Percentiles rank a stretch among this genome's conserved stretches.
Evolutionary conservation across 2,329 filamentous ascomycete species (phyloP).

Genomic region (Fusarium piperis): DNA sequence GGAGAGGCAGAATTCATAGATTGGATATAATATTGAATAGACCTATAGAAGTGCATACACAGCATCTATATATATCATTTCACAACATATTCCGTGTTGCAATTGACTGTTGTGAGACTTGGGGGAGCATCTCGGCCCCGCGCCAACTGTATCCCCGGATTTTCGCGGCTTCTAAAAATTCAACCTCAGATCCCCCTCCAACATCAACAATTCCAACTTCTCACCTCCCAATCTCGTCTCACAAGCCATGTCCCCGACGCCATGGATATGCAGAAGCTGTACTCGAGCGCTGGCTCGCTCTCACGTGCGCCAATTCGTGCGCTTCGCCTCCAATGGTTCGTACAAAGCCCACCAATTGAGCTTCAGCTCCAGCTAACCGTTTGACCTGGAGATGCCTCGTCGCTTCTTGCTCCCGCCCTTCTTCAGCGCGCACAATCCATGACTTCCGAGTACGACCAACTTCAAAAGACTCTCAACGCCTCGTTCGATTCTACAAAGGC

Average conservation of each 20-base stretch:
- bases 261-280: constrained; percentile 52
- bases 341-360: background rate
- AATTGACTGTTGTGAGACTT: background rate
- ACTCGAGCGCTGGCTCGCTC: constrained; percentile 43
- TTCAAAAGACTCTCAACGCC: constrained; percentile 61
- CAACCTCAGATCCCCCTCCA: constrained; percentile 1
- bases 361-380: constrained; percentile 8
- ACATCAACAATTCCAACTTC: background rate
- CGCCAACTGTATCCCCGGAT: constrained; percentile 26
- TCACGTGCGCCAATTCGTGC: constrained; percentile 40
- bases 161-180: constrained; percentile 36
- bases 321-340: constrained; percentile 48
- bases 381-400: constrained; percentile 19
- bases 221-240: background rate
- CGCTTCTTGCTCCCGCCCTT: constrained; percentile 61
- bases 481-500: constrained; percentile 67
- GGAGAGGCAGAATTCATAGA: constrained; percentile 20
- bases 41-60: background rate
- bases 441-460: constrained; percentile 64
- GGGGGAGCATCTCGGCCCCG: background rate
- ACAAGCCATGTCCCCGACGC: constrained; percentile 45
- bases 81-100: background rate
- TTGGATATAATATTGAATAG: background rate
- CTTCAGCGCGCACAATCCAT: constrained; percentile 68
- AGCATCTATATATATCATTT: background rate